A percentile compares a stretch with the other conserved stretches of the same genome.
Evolutionary conservation across 2,329 filamentous ascomycete genomes (phyloP).

Genomic region (Beauveria sp.): DNA sequence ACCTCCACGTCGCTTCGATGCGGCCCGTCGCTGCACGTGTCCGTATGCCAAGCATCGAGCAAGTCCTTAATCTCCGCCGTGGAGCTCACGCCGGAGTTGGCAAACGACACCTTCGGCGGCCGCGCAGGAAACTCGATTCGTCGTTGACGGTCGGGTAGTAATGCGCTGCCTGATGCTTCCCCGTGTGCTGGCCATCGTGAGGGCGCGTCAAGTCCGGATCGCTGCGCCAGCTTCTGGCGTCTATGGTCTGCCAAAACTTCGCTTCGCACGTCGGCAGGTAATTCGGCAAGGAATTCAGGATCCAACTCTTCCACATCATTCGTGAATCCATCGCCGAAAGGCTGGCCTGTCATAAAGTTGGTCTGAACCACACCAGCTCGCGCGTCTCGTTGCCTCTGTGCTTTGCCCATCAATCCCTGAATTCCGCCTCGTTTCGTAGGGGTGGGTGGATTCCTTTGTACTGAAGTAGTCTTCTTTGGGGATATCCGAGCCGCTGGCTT

Average conservation of each 20-base stretch:
- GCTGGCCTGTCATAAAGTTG: slow-evolving; percentile 52
- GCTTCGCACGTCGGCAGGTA: slow-evolving; percentile 70
- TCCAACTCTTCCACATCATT: slow-evolving; percentile 47
- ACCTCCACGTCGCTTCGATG: slow-evolving; percentile 71
- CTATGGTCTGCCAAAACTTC: slow-evolving; percentile 72
- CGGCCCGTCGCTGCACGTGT: slow-evolving; percentile 67
- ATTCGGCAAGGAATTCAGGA: slow-evolving; percentile 67
- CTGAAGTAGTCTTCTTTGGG: slow-evolving; percentile 49
- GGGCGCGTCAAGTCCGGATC: slow-evolving; percentile 39
- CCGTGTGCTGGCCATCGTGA: slow-evolving; percentile 20
- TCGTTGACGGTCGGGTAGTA: slow-evolving; percentile 27
- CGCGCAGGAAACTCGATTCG: slow-evolving; percentile 39
- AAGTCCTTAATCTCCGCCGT: slow-evolving; percentile 62
- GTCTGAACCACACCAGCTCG: slow-evolving; percentile 62
- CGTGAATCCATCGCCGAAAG: slow-evolving; percentile 20
- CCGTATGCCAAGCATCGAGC: slow-evolving; percentile 66
- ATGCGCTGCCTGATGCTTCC: slow-evolving; percentile 14
- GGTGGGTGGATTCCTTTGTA: slow-evolving; percentile 44
- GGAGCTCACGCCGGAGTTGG: slow-evolving; percentile 33
- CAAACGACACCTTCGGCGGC: slow-evolving; percentile 41
- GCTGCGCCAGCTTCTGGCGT: slow-evolving; percentile 48
- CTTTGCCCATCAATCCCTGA: slow-evolving; percentile 33
- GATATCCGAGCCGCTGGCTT: slow-evolving; percentile 38
- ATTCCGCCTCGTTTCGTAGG: slow-evolving; percentile 57
- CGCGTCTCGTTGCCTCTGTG: slow-evolving; percentile 44